Evolutionary conservation across 2,329 filamentous ascomycete species (phyloP).

Genomic region (Didymosphaeria variabile): DNA sequence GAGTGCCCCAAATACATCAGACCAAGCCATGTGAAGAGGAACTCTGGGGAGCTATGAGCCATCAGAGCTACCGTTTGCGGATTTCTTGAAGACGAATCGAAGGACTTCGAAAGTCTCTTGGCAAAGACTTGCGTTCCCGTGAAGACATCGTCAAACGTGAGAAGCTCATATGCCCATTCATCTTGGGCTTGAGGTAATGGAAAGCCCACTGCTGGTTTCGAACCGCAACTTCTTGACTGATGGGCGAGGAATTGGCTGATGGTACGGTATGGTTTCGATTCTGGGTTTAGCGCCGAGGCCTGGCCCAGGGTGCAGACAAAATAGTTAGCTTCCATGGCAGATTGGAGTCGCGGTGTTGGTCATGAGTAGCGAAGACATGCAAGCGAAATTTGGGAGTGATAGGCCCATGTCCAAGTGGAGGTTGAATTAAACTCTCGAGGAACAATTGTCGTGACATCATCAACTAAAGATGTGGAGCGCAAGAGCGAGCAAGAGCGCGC

Average conservation of each 20-base stretch:
- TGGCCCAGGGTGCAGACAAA: constrained; percentile 70
- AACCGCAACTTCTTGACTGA: constrained; percentile 53
- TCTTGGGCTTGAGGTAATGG: constrained; percentile 41
- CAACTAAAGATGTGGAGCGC: constrained; percentile 9
- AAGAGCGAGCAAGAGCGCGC: background rate
- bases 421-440: constrained; percentile 2
- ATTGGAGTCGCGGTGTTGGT: background rate
- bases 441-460: constrained; percentile 14
- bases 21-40: constrained; percentile 68
- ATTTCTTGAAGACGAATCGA: constrained; percentile 22
- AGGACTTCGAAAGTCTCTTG: constrained; percentile 29
- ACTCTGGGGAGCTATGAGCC: constrained; percentile 64
- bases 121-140: constrained; percentile 50
- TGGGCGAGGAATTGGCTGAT: constrained; percentile 62
- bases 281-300: constrained; percentile 53
- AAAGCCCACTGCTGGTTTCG: constrained; percentile 62
- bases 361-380: constrained; percentile 1
- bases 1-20: constrained; percentile 65
- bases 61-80: constrained; percentile 61
- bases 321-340: constrained; percentile 57
- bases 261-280: constrained; percentile 52
- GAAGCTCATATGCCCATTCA: constrained; percentile 40
- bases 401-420: background rate
- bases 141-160: constrained; percentile 50
- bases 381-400: constrained; percentile 5